Conservation (phyloP, 2,329 filamentous ascomycete species). For the Trichoderma breve region DNA sequence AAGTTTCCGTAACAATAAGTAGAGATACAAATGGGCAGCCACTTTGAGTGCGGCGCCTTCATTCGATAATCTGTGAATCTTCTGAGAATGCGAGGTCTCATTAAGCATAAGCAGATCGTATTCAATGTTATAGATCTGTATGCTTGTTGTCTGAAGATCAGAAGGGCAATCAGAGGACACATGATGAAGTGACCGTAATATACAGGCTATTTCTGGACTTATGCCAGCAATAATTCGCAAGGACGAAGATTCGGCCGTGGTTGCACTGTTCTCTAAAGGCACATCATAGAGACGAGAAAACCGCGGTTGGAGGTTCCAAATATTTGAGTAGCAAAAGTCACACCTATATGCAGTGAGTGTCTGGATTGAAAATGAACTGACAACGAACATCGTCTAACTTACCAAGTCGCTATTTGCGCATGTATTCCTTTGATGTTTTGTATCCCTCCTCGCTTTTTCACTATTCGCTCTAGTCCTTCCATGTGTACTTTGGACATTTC, state of each 20-base stretch:
- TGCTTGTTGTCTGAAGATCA: background rate
- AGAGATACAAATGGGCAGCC: background rate
- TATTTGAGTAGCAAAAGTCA: background rate
- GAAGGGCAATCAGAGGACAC: background rate
- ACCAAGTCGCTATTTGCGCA: background rate
- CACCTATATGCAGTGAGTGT: background rate
- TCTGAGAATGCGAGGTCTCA: background rate
- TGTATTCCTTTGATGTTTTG: background rate
- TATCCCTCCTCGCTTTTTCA: background rate
- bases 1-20: background rate
- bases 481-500: background rate
- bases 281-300: background rate
- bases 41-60: background rate
- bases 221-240: background rate
- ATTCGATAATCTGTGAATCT: background rate
- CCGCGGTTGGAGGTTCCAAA: background rate
- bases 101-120: background rate
- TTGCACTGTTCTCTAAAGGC: background rate
- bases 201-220: background rate
- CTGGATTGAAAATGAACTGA: background rate
- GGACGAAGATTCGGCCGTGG: background rate
- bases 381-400: background rate
- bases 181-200: background rate
- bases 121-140: background rate
- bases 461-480: background rate